phyloP scores from a whole-genome alignment of 805 yeast species.

The Starmerella gropengiesseri region DNA sequence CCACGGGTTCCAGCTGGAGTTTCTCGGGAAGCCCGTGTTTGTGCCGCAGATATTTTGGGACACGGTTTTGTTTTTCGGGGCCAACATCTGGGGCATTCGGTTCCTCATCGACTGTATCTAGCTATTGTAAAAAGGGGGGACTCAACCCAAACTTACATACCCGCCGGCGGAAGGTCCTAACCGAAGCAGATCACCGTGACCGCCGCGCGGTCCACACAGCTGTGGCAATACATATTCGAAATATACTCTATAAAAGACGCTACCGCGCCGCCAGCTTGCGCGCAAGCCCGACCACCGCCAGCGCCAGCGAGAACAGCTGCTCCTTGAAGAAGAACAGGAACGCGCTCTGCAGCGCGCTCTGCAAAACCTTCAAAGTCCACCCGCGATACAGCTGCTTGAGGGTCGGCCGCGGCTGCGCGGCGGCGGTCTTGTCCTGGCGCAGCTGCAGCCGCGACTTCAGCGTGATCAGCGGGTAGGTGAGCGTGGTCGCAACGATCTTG shows the following conservation, averaged over 20 bases:
- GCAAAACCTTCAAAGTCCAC: slow-evolving; percentile 63
- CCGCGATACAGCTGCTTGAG: slow-evolving; percentile 72
- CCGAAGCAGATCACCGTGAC: too few species aligned
- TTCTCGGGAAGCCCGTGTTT: slow-evolving; percentile 58
- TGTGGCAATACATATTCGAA: not conserved
- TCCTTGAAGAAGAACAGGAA: slow-evolving; percentile 85
- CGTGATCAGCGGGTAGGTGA: slow-evolving; percentile 84
- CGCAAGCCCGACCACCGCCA: slow-evolving; percentile 41
- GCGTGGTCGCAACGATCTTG: slow-evolving; percentile 75
- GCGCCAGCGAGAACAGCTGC: slow-evolving; percentile 55
- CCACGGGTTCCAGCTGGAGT: slow-evolving; percentile 71
- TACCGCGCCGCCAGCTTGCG: slow-evolving; percentile 14
- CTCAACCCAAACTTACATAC: not conserved
- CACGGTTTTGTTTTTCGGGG: slow-evolving; percentile 47
- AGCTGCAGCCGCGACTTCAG: slow-evolving; percentile 82
- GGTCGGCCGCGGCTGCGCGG: slow-evolving; percentile 35
- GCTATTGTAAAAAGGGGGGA: not conserved
- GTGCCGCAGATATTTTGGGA: slow-evolving; percentile 47
- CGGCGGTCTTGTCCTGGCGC: slow-evolving; percentile 17
- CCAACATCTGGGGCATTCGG: slow-evolving; percentile 52
- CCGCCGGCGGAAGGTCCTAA: too few species aligned
- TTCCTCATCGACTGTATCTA: slow-evolving; percentile 40
- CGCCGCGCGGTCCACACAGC: not conserved
- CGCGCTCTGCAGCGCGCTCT: slow-evolving; percentile 80
- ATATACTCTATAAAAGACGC: not conserved